Conservation (phyloP, 2,329 filamentous ascomycete genomes). For the Aspergillus sp. region DNA sequence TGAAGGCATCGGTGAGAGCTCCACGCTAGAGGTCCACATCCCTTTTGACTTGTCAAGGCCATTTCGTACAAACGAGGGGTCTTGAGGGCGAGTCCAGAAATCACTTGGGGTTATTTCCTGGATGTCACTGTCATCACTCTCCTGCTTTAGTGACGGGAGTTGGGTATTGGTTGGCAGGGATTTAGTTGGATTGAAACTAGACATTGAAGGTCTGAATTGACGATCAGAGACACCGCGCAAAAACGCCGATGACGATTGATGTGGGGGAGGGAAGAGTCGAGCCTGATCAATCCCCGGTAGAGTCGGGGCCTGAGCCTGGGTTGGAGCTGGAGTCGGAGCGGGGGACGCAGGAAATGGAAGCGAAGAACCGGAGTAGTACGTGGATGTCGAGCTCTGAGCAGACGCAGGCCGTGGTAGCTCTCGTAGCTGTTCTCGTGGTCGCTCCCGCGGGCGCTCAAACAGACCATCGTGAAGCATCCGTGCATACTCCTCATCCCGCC, state of each 20-base stretch:
- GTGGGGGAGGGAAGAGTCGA: not conserved
- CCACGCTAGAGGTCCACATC: too few relatives aligned
- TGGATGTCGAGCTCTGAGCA: constrained; percentile 3
- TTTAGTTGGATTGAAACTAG: too few relatives aligned
- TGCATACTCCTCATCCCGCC: constrained; percentile 33
- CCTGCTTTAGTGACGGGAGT: constrained; percentile 2
- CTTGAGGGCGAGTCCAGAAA: constrained; percentile 8
- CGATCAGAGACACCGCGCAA: too few relatives aligned
- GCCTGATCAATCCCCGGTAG: not conserved
- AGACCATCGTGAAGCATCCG: constrained; percentile 29
- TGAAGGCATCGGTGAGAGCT: too few relatives aligned
- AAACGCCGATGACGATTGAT: too few relatives aligned
- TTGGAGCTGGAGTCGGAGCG: not conserved
- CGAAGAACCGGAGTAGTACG: constrained; percentile 3
- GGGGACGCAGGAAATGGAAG: constrained; percentile 1
- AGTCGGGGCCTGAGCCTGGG: not conserved
- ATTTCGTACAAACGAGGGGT: too few relatives aligned
- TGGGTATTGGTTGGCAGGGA: not conserved
- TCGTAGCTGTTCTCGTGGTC: not conserved
- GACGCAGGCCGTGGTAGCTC: constrained; percentile 1
- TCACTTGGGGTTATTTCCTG: constrained; percentile 22
- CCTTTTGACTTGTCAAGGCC: too few relatives aligned
- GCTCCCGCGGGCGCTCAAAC: constrained; percentile 9
- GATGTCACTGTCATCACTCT: constrained; percentile 28
- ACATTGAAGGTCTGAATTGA: too few relatives aligned